phyloP scores from a whole-genome alignment of 2,329 filamentous ascomycete species.

The Leptographium lundbergii region DNA sequence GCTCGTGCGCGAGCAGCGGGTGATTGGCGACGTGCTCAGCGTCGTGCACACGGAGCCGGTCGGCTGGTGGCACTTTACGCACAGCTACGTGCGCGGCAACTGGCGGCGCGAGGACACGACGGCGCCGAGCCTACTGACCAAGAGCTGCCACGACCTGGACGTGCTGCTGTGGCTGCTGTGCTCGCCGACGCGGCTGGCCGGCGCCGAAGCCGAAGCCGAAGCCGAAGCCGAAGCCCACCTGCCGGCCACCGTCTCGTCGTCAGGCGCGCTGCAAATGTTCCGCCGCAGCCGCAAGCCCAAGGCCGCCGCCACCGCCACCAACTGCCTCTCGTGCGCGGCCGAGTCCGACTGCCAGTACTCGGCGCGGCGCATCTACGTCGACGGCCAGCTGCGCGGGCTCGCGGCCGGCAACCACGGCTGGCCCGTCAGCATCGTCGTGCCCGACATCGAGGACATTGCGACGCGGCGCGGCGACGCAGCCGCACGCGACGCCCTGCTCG shows the following conservation, averaged over 20 bases:
- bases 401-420: conserved; percentile 56
- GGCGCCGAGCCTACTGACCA: conserved; percentile 79
- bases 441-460: conserved; percentile 74
- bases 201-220: background rate
- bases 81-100: conserved; percentile 85
- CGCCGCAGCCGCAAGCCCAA: conserved; percentile 61
- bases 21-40: conserved; percentile 74
- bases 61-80: conserved; percentile 91
- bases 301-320: conserved; percentile 64
- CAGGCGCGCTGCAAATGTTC: conserved; percentile 69
- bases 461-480: conserved; percentile 27
- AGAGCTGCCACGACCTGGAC: conserved; percentile 94
- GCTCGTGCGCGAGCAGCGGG: conserved; percentile 59
- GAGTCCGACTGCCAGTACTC: conserved; percentile 74
- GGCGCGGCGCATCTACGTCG: conserved; percentile 66
- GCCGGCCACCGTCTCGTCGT: conserved; percentile 62
- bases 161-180: conserved; percentile 84
- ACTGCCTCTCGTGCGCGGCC: conserved; percentile 70
- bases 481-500: conserved; percentile 30
- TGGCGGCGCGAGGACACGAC: conserved; percentile 72
- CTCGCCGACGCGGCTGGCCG: conserved; percentile 38
- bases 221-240: conserved; percentile 38
- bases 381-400: conserved; percentile 42
- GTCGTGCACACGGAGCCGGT: conserved; percentile 90
- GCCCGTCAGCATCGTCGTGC: conserved; percentile 82